phyloP scores from a whole-genome alignment of 1,284 basidiomycete genomes.

The Mycocalia duriaeana region DNA sequence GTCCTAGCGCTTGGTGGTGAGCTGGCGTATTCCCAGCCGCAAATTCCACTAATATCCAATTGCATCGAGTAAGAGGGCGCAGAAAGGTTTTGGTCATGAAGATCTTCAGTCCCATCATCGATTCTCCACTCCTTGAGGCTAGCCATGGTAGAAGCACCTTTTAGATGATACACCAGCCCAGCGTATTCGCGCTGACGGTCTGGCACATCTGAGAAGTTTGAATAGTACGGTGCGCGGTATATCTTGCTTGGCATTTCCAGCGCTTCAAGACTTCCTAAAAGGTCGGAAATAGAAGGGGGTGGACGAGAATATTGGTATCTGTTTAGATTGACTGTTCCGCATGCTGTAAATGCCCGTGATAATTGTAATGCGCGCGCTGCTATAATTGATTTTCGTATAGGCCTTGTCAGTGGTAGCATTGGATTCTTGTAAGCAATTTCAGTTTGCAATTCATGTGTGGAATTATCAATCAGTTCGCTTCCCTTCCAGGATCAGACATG shows the following conservation, averaged over 20 bases:
- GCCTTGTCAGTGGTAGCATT: too few relatives aligned
- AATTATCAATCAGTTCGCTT: too few relatives aligned
- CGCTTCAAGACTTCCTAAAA: conserved; percentile 49
- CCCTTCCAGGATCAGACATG: too few relatives aligned
- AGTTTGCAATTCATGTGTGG: too few relatives aligned
- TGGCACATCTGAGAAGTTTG: conserved; percentile 69
- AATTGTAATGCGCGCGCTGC: conserved; percentile 17
- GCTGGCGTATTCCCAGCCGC: conserved; percentile 78
- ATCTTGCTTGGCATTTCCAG: conserved; percentile 56
- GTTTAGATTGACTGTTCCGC: conserved; percentile 23
- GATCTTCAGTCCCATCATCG: too few relatives aligned
- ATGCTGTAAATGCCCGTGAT: conserved; percentile 22
- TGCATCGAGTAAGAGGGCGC: too few relatives aligned
- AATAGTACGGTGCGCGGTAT: conserved; percentile 80
- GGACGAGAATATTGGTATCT: conserved; percentile 45
- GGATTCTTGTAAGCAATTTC: too few relatives aligned
- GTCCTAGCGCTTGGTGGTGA: conserved; percentile 55
- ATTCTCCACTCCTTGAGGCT: conserved; percentile 53
- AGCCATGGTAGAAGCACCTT: conserved; percentile 50
- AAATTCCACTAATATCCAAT: conserved; percentile 26
- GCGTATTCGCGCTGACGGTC: conserved; percentile 72
- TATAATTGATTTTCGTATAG: too few relatives aligned
- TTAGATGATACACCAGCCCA: conserved; percentile 71
- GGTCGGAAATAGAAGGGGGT: conserved; percentile 53
- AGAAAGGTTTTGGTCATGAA: too few relatives aligned